Percentiles rank a stretch among this genome's conserved stretches.
Conservation (phyloP, 306 rosid species). For the Quercus gilva region DNA sequence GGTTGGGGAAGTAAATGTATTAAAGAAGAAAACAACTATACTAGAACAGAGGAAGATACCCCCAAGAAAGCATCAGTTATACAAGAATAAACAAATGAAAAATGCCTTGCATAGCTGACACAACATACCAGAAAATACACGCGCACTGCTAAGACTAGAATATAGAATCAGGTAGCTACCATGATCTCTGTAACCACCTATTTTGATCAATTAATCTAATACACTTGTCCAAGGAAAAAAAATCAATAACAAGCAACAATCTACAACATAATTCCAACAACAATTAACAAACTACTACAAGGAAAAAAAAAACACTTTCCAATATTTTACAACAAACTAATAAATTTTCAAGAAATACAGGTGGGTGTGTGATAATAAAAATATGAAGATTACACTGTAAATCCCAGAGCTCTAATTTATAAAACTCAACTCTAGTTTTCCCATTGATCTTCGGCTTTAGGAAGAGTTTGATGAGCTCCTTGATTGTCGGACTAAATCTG, state of each 20-base stretch:
- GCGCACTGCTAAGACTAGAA: not conserved
- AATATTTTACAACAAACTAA: not conserved
- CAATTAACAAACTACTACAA: too few relatives aligned
- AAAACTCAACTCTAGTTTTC: conserved; percentile 67
- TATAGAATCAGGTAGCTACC: not conserved
- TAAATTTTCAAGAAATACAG: not conserved
- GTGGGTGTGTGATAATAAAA: not conserved
- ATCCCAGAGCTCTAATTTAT: conserved; percentile 94
- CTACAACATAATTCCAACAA: too few relatives aligned
- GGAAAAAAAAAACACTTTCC: not conserved
- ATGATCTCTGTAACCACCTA: not conserved
- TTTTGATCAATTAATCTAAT: not conserved
- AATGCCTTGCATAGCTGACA: too few relatives aligned
- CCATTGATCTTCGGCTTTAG: conserved; percentile 56
- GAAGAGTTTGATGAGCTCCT: too few relatives aligned
- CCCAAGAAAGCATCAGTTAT: too few relatives aligned
- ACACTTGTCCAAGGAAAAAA: too few relatives aligned
- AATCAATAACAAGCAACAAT: too few relatives aligned
- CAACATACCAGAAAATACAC: not conserved
- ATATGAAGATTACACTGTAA: conserved; percentile 57
- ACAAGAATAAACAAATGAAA: too few relatives aligned
- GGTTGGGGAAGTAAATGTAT: too few relatives aligned
- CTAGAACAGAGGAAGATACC: too few relatives aligned
- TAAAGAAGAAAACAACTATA: too few relatives aligned
- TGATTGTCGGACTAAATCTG: too few relatives aligned